Percentiles rank a stretch among this genome's conserved stretches.
phyloP scores from a whole-genome alignment of 768 basidiomycete species.

The Termitomyces sp. region DNA sequence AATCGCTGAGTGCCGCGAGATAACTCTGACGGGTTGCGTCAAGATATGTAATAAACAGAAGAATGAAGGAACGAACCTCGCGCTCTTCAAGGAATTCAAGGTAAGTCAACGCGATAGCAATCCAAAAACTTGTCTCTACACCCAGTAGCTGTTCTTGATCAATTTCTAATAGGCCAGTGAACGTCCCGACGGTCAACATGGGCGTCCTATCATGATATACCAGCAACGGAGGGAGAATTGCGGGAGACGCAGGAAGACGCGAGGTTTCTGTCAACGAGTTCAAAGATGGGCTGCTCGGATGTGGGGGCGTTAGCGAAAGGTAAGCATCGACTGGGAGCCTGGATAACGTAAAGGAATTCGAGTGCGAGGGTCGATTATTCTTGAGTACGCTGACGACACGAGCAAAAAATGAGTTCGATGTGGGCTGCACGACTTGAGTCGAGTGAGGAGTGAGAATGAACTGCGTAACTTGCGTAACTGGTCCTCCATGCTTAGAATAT shows the following conservation, averaged over 20 bases:
- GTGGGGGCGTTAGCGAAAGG: constrained; percentile 32
- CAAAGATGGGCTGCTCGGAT: constrained; percentile 18
- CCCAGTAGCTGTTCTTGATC: constrained; percentile 55
- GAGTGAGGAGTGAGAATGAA: constrained; percentile 50
- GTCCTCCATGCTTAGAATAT: constrained; percentile 19
- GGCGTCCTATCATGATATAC: constrained; percentile 73
- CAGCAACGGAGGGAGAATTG: constrained; percentile 38
- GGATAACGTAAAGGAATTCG: constrained; percentile 57
- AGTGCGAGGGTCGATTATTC: constrained; percentile 48
- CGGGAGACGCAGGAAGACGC: constrained; percentile 10
- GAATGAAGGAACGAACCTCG: constrained; percentile 47
- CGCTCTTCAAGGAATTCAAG: constrained; percentile 73
- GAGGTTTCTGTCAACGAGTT: constrained; percentile 16
- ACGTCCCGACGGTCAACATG: constrained; percentile 49
- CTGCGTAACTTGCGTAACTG: constrained; percentile 39
- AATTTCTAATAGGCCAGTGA: constrained; percentile 61
- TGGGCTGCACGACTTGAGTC: constrained; percentile 27
- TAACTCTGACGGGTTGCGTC: constrained; percentile 40
- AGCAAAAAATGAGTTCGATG: constrained; percentile 40
- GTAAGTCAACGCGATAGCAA: constrained; percentile 70
- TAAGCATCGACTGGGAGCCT: constrained; percentile 25
- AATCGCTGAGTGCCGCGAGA: constrained; percentile 48
- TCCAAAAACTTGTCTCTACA: constrained; percentile 75
- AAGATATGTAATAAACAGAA: background rate
- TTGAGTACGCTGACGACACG: constrained; percentile 46